phyloP scores from a whole-genome alignment of 306 rosid species.

The Cajanus cajan region DNA sequence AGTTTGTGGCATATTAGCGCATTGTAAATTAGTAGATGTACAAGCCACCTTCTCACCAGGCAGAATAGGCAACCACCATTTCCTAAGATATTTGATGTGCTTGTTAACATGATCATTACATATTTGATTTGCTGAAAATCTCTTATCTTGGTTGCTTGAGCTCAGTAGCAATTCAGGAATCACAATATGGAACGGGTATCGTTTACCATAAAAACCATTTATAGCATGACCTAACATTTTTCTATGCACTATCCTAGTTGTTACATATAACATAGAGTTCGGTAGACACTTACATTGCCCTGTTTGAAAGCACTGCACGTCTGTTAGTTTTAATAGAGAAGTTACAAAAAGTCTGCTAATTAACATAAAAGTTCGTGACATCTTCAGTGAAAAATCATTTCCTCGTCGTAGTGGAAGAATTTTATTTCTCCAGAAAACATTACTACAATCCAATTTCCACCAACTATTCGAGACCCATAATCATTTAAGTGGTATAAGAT shows the following conservation, averaged over 20 bases:
- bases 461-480: background rate
- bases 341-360: background rate
- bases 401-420: background rate
- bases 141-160: background rate
- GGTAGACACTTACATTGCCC: background rate
- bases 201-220: background rate
- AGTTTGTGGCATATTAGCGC: constrained; percentile 7
- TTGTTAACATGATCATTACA: background rate
- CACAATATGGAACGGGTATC: background rate
- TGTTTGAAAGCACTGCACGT: background rate
- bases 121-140: background rate
- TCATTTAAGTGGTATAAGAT: background rate
- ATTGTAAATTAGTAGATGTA: constrained; percentile 30
- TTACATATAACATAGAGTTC: too few species aligned
- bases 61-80: constrained; percentile 6
- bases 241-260: too few species aligned
- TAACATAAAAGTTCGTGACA: background rate
- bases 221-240: background rate
- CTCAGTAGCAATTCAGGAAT: background rate
- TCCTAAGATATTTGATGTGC: constrained; percentile 21
- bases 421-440: background rate
- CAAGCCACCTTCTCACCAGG: constrained; percentile 10
- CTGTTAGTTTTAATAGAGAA: background rate
- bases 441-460: background rate
- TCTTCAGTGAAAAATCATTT: background rate